phyloP scores from a whole-genome alignment of 495 filamentous ascomycete species.

The Annulohypoxylon maeteangense region DNA sequence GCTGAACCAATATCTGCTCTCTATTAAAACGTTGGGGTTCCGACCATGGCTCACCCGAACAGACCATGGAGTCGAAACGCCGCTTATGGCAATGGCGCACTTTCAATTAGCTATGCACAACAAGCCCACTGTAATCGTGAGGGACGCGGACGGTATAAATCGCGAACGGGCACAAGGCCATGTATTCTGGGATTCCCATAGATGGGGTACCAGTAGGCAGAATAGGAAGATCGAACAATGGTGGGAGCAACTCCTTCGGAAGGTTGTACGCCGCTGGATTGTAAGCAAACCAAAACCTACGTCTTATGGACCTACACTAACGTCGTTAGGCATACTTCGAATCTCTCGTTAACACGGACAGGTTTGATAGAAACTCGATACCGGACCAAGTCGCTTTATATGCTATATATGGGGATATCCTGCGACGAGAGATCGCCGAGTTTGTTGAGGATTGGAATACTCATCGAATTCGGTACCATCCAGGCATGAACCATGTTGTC shows the following conservation, averaged over 20 bases:
- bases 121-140: too few species aligned
- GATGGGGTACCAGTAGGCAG: neutral
- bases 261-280: too few species aligned
- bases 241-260: too few species aligned
- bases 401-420: neutral
- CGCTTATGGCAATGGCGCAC: neutral
- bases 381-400: neutral
- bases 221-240: too few species aligned
- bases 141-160: too few species aligned
- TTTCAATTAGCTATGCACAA: too few species aligned
- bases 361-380: neutral
- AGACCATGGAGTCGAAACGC: neutral
- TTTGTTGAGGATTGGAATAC: neutral
- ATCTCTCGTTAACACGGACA: neutral
- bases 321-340: neutral
- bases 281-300: too few species aligned
- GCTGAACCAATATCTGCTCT: neutral
- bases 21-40: neutral
- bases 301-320: neutral
- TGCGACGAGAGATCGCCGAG: neutral
- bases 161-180: too few species aligned
- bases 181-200: neutral
- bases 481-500: neutral
- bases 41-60: neutral
- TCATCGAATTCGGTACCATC: neutral